Evolutionary conservation across 352 stramenopile species (phyloP), one percentile per base, ranked within the genome.

Genomic region (Pythium monospermum): DNA sequence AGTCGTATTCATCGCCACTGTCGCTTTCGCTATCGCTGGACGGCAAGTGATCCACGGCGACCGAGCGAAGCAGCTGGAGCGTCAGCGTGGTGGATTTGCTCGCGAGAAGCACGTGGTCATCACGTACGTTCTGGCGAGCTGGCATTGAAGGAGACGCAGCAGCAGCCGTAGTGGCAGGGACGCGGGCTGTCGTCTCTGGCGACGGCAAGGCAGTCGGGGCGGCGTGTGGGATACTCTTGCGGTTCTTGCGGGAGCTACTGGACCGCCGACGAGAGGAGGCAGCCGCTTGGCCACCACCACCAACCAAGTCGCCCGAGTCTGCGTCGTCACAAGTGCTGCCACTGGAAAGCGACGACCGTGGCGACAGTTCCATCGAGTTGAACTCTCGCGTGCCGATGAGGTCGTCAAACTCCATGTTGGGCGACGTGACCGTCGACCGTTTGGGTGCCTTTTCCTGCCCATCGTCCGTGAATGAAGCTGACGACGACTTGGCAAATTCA

Each of bases 11-110:
- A 26, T 59, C 51, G 27, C 36, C 32, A 22, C 19, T 32, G 26
- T 57, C 56, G 49, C 38, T 55, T 28, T 65, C 57, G 43, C 49
- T 55, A 40, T 65, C 57, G 26, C 38, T 42, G 11, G 57, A 65
- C n/a, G 58, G 58, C 19, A 66, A 22, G 16, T 52, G 49, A 18
- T 66, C 58, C 1, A 48, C 28, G 1, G 58, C 58, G 8, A 57
- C 51, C 10, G 12, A 11, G 11, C 38, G 25, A 16, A 65, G 56
- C 57, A 55, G 49, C 21, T 38, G 37, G 4, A 25, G 43, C 32
- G 50, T 56, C 21, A 56, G 7, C 12, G 6, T 35, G 38, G 50
- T 39, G 23, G 57, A 65, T 44, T 23, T 35, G 37, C 27, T 21
- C 7, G 42, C 22, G 13, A 59, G 16, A 5, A 59, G 50, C 40